Conservation (phyloP, 23 red algal species). For the Porphyridium purpureum region DNA sequence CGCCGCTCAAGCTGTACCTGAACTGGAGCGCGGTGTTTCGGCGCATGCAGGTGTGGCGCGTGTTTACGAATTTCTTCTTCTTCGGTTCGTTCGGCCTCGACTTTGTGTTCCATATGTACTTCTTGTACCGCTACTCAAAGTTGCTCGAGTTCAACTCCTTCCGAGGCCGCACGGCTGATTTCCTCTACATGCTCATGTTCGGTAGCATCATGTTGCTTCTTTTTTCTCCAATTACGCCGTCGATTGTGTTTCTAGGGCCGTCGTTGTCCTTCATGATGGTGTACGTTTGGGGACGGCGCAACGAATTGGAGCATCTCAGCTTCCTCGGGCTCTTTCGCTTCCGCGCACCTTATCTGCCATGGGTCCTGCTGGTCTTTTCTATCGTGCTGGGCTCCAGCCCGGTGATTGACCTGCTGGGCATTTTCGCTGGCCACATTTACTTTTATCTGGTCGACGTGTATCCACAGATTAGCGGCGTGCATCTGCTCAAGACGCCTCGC, state of each 20-base stretch:
- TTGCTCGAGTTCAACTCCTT: constrained; percentile 92
- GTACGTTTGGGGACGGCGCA: constrained; percentile 90
- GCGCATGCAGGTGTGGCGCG: constrained; percentile 58
- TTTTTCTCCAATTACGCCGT: constrained; percentile 36
- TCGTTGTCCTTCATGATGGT: constrained; percentile 96
- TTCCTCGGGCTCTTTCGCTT: constrained; percentile 87
- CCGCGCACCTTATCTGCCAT: constrained; percentile 84
- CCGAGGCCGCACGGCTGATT: constrained; percentile 87
- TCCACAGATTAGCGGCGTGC: constrained; percentile 47
- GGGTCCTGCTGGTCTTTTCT: constrained; percentile 83
- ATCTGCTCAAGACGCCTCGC: constrained; percentile 40
- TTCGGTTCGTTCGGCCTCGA: constrained; percentile 82
- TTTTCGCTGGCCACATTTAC: constrained; percentile 86
- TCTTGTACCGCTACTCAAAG: constrained; percentile 75
- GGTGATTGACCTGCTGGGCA: constrained; percentile 68
- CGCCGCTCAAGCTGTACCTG: constrained; percentile 92
- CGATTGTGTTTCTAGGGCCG: constrained; percentile 79
- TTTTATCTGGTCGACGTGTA: constrained; percentile 86
- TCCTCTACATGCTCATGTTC: constrained; percentile 72
- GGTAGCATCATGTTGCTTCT: constrained; percentile 52
- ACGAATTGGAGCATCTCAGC: constrained; percentile 42
- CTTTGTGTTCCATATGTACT: constrained; percentile 99
- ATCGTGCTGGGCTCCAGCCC: constrained; percentile 63
- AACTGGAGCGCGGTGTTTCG: constrained; percentile 55
- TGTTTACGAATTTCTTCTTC: constrained; percentile 90